Base-by-base conservation (phyloP, 441 rosid species). In the Euphorbia schlechtendalii region DNA sequence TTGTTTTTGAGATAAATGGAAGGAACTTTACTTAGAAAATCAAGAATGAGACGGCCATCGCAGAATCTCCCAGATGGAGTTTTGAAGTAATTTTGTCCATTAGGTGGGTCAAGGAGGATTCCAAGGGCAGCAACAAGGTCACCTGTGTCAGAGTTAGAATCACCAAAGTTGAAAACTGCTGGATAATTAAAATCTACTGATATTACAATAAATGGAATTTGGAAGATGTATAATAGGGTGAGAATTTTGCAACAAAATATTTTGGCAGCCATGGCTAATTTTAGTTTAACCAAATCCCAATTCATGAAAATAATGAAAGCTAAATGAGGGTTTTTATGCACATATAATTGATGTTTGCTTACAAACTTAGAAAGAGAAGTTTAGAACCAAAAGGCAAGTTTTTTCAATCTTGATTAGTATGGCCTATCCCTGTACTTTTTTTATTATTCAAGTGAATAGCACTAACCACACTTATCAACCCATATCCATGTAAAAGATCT, bases 81-180 rank as follows among this genome's bases (percentile, higher is more conserved):
- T 59, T 63, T 66, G 80, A 81, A 81, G 72, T 67, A 72, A 32
- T 25, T 56, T 65, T 76, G 65, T 8, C 84, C 82, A 7, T 74
- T 32, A n/a, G 84, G 82, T 8, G 76, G 48, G 2, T 59, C 68
- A 22, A 75, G 74, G 56, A 65, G 68, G 71, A 80, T 30, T 18
- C 82, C 82, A 12, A 57, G 56, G 27, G 61, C 75, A 11, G 84
- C 84, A 0, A 72, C 64, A 38, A 78, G 78, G 69, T 74, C 75
- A 27, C 84, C 84, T 9, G 84, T 75, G 74, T 80, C 84, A 12
- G 84, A 74, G 52, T 80, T 80, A 0, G 84, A 80, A 73, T 77
- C 84, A 4, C 84, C 84, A n/a, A 81, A 81, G 73, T 78, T 81
- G 78, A 81, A 78, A 51, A 81, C 72, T 12, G 84, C 72, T 17